Conservation (phyloP, 805 yeast species). For the Blastobotrys peoriensis region DNA sequence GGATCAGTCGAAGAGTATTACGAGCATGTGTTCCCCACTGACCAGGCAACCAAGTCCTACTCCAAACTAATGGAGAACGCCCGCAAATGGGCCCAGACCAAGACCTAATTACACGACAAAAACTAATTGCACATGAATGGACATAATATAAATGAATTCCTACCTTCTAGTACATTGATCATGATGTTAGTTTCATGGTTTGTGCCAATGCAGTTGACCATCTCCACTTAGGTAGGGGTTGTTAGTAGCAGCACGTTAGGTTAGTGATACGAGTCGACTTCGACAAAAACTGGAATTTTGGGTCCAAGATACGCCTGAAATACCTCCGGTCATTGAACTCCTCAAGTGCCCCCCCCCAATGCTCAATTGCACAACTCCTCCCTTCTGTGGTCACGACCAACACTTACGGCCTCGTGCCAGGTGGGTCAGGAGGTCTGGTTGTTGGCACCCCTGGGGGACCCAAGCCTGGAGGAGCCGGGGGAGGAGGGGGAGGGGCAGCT, state of each 20-base stretch:
- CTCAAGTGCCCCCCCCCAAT: too few species aligned
- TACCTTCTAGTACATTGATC: not conserved
- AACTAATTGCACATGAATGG: too few species aligned
- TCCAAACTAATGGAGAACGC: slow-evolving; percentile 42
- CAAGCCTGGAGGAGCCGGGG: slow-evolving; percentile 7
- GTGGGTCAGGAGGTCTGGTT: too few species aligned
- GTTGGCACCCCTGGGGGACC: slow-evolving; percentile 4
- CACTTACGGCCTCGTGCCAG: too few species aligned
- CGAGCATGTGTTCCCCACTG: slow-evolving; percentile 67
- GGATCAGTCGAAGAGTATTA: slow-evolving; percentile 49
- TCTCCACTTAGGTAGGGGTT: not conserved
- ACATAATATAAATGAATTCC: not conserved
- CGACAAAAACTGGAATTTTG: too few species aligned
- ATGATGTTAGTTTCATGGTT: not conserved
- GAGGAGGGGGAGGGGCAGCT: slow-evolving; percentile 5
- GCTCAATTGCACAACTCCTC: too few species aligned
- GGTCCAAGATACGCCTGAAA: too few species aligned
- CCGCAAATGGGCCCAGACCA: slow-evolving; percentile 35
- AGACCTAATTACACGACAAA: not conserved
- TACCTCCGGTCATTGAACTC: too few species aligned
- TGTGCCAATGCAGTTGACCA: not conserved
- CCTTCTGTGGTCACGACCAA: too few species aligned
- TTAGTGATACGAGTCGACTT: not conserved
- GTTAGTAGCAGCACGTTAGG: slow-evolving; percentile 1
- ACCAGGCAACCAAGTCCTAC: slow-evolving; percentile 30